Percentiles rank a stretch among this genome's conserved stretches.
Evolutionary conservation across 2,329 filamentous ascomycete species (phyloP).

Genomic region (Fusarium solani-melongenae): DNA sequence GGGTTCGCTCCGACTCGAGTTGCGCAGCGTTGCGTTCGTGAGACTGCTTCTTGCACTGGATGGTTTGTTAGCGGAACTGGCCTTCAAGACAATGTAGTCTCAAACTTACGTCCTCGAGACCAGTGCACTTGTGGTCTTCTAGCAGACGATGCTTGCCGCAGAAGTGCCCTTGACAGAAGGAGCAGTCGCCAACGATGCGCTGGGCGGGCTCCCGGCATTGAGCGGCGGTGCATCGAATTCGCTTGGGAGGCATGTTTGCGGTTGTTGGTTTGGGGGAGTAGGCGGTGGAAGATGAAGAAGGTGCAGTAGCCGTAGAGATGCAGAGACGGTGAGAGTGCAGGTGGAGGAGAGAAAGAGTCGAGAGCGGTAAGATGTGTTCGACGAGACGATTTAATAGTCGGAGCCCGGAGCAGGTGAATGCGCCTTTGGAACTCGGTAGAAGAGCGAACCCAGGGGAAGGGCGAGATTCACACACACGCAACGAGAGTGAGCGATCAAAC

Average conservation of each 20-base stretch:
- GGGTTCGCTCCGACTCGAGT: slow-evolving; percentile 90
- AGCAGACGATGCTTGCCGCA: slow-evolving; percentile 94
- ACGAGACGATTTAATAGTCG: neutral
- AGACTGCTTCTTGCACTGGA: slow-evolving; percentile 92
- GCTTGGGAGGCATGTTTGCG: slow-evolving; percentile 73
- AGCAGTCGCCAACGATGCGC: slow-evolving; percentile 95
- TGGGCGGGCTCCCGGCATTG: slow-evolving; percentile 89
- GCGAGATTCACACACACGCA: slow-evolving; percentile 19
- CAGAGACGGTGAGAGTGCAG: slow-evolving; percentile 27
- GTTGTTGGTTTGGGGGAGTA: slow-evolving; percentile 5
- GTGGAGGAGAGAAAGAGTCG: slow-evolving; percentile 6
- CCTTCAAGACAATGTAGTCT: neutral
- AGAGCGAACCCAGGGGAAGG: slow-evolving; percentile 6
- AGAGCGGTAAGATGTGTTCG: slow-evolving; percentile 21
- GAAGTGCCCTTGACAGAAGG: slow-evolving; percentile 93
- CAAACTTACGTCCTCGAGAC: slow-evolving; percentile 82
- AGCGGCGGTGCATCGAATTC: slow-evolving; percentile 88
- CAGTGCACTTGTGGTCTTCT: slow-evolving; percentile 93
- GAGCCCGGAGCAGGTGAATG: slow-evolving; percentile 23
- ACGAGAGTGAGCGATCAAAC: slow-evolving; percentile 30
- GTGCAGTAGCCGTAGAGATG: slow-evolving; percentile 21
- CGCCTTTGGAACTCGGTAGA: slow-evolving; percentile 22
- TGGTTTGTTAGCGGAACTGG: slow-evolving; percentile 5
- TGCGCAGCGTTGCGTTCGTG: slow-evolving; percentile 94
- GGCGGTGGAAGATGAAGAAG: slow-evolving; percentile 3